Evolutionary conservation across 2,329 filamentous ascomycete genomes (phyloP).

Genomic region (Epichloe bromicola): DNA sequence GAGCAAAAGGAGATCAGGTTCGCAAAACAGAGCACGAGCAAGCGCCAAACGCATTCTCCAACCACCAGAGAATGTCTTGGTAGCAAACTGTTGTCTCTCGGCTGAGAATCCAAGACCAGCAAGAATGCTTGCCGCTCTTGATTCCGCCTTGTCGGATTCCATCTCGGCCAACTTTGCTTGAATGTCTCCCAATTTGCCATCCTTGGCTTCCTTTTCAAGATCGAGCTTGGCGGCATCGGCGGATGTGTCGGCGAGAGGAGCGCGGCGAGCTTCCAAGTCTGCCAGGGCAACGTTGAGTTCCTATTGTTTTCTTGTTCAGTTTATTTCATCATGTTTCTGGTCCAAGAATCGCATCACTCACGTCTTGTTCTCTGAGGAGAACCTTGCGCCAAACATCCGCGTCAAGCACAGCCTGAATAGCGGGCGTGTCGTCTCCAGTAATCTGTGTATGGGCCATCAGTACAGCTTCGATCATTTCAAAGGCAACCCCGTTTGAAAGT

Average conservation of each 20-base stretch:
- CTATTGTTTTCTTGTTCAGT: slow-evolving; percentile 16
- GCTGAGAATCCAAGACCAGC: slow-evolving; percentile 93
- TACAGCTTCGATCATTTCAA: neutral
- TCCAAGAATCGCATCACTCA: slow-evolving; percentile 27
- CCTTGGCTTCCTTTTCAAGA: slow-evolving; percentile 75
- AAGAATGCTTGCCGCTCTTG: slow-evolving; percentile 86
- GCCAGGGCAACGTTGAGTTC: slow-evolving; percentile 69
- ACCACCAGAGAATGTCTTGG: slow-evolving; percentile 97
- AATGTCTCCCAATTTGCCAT: slow-evolving; percentile 81
- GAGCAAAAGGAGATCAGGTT: slow-evolving; percentile 87
- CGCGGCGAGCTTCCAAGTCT: slow-evolving; percentile 63
- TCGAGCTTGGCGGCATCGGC: slow-evolving; percentile 77
- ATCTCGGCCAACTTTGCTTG: slow-evolving; percentile 90
- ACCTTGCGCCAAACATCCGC: slow-evolving; percentile 98
- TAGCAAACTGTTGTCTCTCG: slow-evolving; percentile 83
- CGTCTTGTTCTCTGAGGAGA: slow-evolving; percentile 74
- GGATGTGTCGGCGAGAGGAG: slow-evolving; percentile 79
- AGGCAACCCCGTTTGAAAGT: neutral
- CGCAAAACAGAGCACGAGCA: slow-evolving; percentile 91
- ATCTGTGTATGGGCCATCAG: slow-evolving; percentile 47
- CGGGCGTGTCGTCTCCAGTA: slow-evolving; percentile 86
- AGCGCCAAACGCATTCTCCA: slow-evolving; percentile 98
- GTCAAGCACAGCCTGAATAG: slow-evolving; percentile 87
- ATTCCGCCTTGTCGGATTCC: slow-evolving; percentile 97
- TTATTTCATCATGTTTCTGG: neutral